phyloP scores from a whole-genome alignment of 768 basidiomycete species.

The Tylopilus intermedius region DNA sequence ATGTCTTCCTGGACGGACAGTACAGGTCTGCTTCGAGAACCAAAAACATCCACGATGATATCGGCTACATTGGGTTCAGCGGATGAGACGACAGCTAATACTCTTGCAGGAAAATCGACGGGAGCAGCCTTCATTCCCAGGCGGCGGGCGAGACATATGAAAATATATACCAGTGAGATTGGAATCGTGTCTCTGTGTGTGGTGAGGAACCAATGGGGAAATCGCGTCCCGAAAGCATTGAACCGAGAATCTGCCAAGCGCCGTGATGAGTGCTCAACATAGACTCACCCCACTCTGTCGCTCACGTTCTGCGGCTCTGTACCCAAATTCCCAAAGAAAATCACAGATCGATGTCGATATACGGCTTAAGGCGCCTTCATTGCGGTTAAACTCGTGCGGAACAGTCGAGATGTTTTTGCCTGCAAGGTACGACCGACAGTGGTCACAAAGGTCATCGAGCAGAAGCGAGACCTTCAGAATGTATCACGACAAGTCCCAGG shows the following conservation, averaged over 20 bases:
- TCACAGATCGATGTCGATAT: constrained; percentile 43
- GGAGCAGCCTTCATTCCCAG: constrained; percentile 50
- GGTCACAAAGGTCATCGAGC: constrained; percentile 36
- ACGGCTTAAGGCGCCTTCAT: constrained; percentile 22
- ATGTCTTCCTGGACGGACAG: constrained; percentile 35
- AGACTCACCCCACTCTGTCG: background rate
- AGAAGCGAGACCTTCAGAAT: constrained; percentile 34
- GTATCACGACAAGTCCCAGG: background rate
- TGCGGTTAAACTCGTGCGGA: constrained; percentile 28
- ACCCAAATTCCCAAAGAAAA: constrained; percentile 49
- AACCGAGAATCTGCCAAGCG: constrained; percentile 33
- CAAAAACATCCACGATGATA: constrained; percentile 47
- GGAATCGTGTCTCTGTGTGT: constrained; percentile 50
- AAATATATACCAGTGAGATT: constrained; percentile 56
- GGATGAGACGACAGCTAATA: constrained; percentile 47
- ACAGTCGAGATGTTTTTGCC: constrained; percentile 26
- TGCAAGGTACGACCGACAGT: constrained; percentile 39
- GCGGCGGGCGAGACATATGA: constrained; percentile 48
- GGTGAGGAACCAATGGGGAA: constrained; percentile 55
- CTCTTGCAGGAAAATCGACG: constrained; percentile 51
- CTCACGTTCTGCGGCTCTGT: constrained; percentile 41
- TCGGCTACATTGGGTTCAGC: constrained; percentile 32
- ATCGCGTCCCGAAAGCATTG: constrained; percentile 45
- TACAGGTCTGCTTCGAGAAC: constrained; percentile 32
- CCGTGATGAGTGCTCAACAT: background rate